A percentile compares a stretch with the other conserved stretches of the same genome.
These are phyloP conservation scores for Daphne laureola DNA, from an alignment of 441 rosid genomes.

Conservation along the genomic window DNA sequence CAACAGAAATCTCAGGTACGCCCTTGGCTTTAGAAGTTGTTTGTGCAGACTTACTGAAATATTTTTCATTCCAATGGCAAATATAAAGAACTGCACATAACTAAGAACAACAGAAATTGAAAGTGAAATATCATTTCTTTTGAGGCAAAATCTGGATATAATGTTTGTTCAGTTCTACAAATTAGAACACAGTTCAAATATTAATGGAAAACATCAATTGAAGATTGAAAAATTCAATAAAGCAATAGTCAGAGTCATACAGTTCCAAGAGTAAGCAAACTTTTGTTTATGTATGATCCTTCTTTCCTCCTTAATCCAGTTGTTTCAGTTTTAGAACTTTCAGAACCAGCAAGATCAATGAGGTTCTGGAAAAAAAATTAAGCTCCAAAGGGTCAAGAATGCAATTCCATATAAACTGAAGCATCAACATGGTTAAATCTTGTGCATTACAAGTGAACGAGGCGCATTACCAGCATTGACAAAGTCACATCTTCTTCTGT, in stretches of 20 bases:
- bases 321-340: conserved; percentile 71
- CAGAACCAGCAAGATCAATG: conserved; percentile 76
- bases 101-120: too few relatives aligned
- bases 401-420: too few relatives aligned
- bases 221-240: background rate
- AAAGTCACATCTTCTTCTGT: conserved; percentile 56
- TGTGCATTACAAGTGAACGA: conserved; percentile 4
- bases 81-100: too few relatives aligned
- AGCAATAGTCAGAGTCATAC: conserved; percentile 22
- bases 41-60: too few relatives aligned
- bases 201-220: background rate
- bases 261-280: conserved; percentile 68
- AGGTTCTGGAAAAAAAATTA: conserved; percentile 34
- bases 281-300: conserved; percentile 70
- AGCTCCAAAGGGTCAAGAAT: background rate
- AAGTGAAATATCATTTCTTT: too few relatives aligned
- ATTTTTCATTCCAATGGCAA: too few relatives aligned
- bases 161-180: background rate
- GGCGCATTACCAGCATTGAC: conserved; percentile 48
- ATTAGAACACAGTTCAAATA: background rate
- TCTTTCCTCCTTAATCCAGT: conserved; percentile 68
- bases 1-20: too few relatives aligned
- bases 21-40: too few relatives aligned
- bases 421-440: too few relatives aligned
- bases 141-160: too few relatives aligned